Conservation (phyloP, 2,329 filamentous ascomycete genomes). For the Pseudocercospora macadamiae region DNA sequence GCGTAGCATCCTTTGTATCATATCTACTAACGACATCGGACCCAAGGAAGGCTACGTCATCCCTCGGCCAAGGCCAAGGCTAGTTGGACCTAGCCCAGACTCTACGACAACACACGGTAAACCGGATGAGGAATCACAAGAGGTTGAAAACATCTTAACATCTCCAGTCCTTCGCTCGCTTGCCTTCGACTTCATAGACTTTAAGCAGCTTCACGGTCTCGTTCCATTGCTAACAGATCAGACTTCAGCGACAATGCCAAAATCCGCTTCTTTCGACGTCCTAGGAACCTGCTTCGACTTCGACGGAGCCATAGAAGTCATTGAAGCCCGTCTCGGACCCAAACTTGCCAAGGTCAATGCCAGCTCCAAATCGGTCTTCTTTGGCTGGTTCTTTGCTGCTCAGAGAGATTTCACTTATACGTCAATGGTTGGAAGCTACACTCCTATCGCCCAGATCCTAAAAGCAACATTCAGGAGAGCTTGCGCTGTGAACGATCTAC, state of each 20-base stretch:
- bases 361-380: constrained; percentile 34
- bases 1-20: too few relatives aligned
- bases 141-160: too few relatives aligned
- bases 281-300: constrained; percentile 38
- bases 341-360: constrained; percentile 22
- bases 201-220: too few relatives aligned
- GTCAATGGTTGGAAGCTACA: constrained; percentile 32
- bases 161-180: too few relatives aligned
- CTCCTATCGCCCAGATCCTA: constrained; percentile 34
- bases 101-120: too few relatives aligned
- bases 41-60: too few relatives aligned
- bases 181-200: too few relatives aligned
- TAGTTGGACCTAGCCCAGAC: too few relatives aligned
- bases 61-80: too few relatives aligned
- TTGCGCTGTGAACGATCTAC: constrained; percentile 32
- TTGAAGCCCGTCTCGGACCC: constrained; percentile 26
- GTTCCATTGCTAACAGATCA: too few relatives aligned
- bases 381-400: constrained; percentile 37
- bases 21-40: too few relatives aligned
- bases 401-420: constrained; percentile 38
- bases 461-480: constrained; percentile 32
- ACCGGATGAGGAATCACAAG: too few relatives aligned
- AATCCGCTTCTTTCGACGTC: constrained; percentile 37
- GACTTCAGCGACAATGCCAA: constrained; percentile 19
- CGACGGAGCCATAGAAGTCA: constrained; percentile 29